phyloP scores from a whole-genome alignment of 2,329 filamentous ascomycete species.

The Penicillium aurantiogriseum region DNA sequence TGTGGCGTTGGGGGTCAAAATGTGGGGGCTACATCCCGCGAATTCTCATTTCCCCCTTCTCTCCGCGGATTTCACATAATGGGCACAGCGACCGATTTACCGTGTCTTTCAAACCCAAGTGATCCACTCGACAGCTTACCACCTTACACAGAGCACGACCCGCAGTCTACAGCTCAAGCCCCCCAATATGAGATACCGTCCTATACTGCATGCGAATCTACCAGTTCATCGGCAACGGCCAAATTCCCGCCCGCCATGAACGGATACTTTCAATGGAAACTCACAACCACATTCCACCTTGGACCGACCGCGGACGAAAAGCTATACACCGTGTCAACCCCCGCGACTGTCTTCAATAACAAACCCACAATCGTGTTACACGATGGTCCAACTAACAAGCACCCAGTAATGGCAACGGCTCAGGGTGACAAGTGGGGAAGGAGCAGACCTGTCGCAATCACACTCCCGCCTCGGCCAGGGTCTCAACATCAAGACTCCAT shows the following conservation, averaged over 20 bases:
- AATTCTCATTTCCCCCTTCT: neutral
- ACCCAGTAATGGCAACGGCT: constrained; percentile 10
- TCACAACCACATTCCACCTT: constrained; percentile 14
- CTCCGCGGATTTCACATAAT: neutral
- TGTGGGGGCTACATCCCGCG: neutral
- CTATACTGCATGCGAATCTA: neutral
- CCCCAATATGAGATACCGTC: neutral
- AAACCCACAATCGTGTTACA: constrained; percentile 12
- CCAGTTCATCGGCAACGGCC: neutral
- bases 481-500: neutral
- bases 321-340: constrained; percentile 8
- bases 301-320: constrained; percentile 14
- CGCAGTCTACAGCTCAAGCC: neutral
- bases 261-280: constrained; percentile 16
- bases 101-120: no score
- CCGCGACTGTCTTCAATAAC: constrained; percentile 2
- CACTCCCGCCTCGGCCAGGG: neutral
- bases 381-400: constrained; percentile 13
- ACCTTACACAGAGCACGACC: constrained; percentile 2
- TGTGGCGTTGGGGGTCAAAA: neutral
- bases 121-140: neutral
- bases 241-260: constrained; percentile 15
- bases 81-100: neutral
- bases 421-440: constrained; percentile 14
- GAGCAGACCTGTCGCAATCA: constrained; percentile 2